Conservation (phyloP, 2,329 filamentous ascomycete species). For the Aspergillus novofumigatus region DNA sequence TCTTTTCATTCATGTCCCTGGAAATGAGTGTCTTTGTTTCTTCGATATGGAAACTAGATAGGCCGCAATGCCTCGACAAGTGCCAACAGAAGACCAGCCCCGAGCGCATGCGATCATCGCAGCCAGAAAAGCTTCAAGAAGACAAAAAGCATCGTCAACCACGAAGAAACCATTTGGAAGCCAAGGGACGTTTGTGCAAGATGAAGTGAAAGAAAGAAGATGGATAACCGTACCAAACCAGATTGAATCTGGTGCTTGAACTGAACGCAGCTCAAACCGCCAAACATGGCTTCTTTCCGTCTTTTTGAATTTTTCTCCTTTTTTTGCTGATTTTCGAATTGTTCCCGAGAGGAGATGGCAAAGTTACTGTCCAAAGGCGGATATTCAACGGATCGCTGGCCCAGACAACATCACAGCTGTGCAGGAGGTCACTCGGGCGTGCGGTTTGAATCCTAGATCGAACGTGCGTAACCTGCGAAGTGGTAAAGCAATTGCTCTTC, state of each 20-base stretch:
- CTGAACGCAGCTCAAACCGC: background rate
- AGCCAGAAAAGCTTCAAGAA: background rate
- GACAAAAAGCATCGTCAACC: background rate
- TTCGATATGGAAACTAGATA: background rate
- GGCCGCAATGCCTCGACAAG: background rate
- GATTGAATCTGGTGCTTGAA: background rate
- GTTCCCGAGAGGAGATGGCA: background rate
- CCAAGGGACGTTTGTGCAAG: background rate
- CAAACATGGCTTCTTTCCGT: background rate
- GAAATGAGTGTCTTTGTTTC: background rate
- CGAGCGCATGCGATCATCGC: background rate
- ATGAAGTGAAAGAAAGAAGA: background rate
- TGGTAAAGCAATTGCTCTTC: background rate
- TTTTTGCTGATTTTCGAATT: background rate
- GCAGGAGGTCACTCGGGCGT: background rate
- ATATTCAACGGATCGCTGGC: background rate
- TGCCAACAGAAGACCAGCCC: background rate
- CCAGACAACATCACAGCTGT: background rate
- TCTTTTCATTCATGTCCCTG: background rate
- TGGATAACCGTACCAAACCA: background rate
- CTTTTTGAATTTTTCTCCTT: background rate
- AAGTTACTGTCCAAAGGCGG: background rate
- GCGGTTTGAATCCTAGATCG: background rate
- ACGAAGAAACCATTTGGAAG: background rate
- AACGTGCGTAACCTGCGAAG: background rate